phyloP scores from a whole-genome alignment of 2,329 filamentous ascomycete genomes.

The Cadophora sp. region DNA sequence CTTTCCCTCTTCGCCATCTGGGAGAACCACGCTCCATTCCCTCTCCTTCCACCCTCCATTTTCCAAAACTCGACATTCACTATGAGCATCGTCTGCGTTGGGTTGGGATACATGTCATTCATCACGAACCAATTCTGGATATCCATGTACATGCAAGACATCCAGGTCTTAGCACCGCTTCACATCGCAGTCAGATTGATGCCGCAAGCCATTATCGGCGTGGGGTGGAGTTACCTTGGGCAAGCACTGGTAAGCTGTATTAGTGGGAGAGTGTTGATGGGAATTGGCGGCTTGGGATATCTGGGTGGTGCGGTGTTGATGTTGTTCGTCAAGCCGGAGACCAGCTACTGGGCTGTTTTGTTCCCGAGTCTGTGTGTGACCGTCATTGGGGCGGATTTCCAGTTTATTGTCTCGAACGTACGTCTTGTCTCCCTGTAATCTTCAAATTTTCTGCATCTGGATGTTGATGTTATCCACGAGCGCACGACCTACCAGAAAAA shows the following conservation, averaged over 20 bases:
- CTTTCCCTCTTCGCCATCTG: slow-evolving; percentile 65
- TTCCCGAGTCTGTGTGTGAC: slow-evolving; percentile 67
- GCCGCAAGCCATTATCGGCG: slow-evolving; percentile 68
- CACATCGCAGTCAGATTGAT: slow-evolving; percentile 58
- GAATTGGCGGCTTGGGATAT: slow-evolving; percentile 49
- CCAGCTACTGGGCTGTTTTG: slow-evolving; percentile 69
- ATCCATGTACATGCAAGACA: slow-evolving; percentile 68
- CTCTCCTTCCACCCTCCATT: slow-evolving; percentile 60
- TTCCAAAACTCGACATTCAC: slow-evolving; percentile 70
- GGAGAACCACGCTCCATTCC: slow-evolving; percentile 59
- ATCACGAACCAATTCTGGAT: slow-evolving; percentile 66
- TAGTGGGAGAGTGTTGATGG: slow-evolving; percentile 69
- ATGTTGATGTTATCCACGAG: too few relatives aligned
- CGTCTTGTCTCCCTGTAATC: slow-evolving; percentile 36
- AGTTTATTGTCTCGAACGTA: slow-evolving; percentile 74
- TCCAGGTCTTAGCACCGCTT: slow-evolving; percentile 59
- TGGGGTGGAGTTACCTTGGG: slow-evolving; percentile 68
- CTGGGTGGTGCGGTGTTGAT: slow-evolving; percentile 55
- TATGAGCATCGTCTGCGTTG: slow-evolving; percentile 54
- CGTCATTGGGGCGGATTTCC: slow-evolving; percentile 71
- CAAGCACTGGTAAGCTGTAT: slow-evolving; percentile 67
- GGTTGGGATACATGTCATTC: slow-evolving; percentile 69
- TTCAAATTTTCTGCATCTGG: too few relatives aligned
- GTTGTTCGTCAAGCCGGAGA: slow-evolving; percentile 59
- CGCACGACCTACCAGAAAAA: too few relatives aligned